Conservation (phyloP, 345 rosid species). For the Litchi chinensis region DNA sequence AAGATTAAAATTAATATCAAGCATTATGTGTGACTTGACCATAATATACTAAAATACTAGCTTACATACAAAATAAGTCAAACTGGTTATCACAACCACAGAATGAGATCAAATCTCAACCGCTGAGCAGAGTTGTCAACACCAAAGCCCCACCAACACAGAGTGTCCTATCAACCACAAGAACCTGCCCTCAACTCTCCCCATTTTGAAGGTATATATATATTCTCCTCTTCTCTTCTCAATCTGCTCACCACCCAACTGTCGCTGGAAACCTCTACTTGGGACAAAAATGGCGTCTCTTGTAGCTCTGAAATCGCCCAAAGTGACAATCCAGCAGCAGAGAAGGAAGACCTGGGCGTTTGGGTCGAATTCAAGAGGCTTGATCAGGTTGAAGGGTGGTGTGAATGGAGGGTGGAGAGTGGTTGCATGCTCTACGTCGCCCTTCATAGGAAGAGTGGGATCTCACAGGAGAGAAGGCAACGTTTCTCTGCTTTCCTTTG, state of each 20-base stretch:
- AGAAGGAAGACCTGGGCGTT: slow-evolving; percentile 4
- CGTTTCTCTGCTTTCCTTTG: slow-evolving; percentile 62
- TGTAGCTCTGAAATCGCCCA: slow-evolving; percentile 29
- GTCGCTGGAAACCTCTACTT: slow-evolving; percentile 28
- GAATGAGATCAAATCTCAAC: not conserved
- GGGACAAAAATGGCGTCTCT: slow-evolving; percentile 39
- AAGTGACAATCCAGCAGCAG: slow-evolving; percentile 14
- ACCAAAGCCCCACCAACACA: not conserved
- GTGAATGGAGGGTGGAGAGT: slow-evolving; percentile 33
- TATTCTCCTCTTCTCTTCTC: slow-evolving; percentile 20
- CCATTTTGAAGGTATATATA: slow-evolving; percentile 6
- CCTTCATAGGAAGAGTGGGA: slow-evolving; percentile 78
- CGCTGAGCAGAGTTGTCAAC: not conserved
- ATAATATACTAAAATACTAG: too few species aligned
- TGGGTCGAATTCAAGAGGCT: slow-evolving; percentile 8
- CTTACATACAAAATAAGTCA: too few species aligned
- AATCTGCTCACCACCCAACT: slow-evolving; percentile 15
- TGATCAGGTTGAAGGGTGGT: slow-evolving; percentile 3
- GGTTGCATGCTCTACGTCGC: slow-evolving; percentile 66
- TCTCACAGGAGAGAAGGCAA: slow-evolving; percentile 77
- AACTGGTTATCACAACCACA: not conserved
- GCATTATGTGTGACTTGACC: too few species aligned
- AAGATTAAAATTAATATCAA: not conserved
- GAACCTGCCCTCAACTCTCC: not conserved
- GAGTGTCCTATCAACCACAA: not conserved